Evolutionary conservation across 2,329 filamentous ascomycete species (phyloP).

Genomic region (Aspergillus calidoustus): DNA sequence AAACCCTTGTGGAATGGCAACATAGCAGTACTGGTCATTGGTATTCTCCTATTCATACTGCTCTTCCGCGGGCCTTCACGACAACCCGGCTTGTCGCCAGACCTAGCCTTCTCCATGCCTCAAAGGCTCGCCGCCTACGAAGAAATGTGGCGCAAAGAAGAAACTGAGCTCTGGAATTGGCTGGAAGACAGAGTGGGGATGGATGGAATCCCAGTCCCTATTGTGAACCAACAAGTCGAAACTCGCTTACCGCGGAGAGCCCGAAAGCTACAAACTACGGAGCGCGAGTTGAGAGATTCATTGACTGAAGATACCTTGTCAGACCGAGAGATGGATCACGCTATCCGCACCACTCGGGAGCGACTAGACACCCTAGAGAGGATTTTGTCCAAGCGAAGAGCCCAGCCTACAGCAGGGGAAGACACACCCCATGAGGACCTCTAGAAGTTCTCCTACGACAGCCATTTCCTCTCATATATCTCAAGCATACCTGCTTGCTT

Average conservation of each 20-base stretch:
- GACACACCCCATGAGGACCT: slow-evolving; percentile 32
- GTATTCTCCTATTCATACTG: slow-evolving; percentile 72
- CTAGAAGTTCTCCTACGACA: slow-evolving; percentile 16
- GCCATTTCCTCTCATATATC: slow-evolving; percentile 17
- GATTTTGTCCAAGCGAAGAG: slow-evolving; percentile 66
- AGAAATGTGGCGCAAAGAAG: slow-evolving; percentile 87
- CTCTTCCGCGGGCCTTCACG: slow-evolving; percentile 64
- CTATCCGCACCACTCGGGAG: slow-evolving; percentile 85
- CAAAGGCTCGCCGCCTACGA: slow-evolving; percentile 84
- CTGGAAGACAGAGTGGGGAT: slow-evolving; percentile 83
- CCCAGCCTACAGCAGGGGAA: slow-evolving; percentile 23
- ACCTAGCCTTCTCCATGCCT: slow-evolving; percentile 52
- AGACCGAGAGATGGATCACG: slow-evolving; percentile 75
- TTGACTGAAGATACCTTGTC: slow-evolving; percentile 71
- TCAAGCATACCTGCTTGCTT: background rate
- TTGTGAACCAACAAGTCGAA: slow-evolving; percentile 29
- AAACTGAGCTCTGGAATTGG: slow-evolving; percentile 92
- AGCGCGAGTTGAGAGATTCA: slow-evolving; percentile 58
- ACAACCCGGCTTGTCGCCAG: slow-evolving; percentile 26
- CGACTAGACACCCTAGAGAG: slow-evolving; percentile 76
- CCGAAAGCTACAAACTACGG: slow-evolving; percentile 39
- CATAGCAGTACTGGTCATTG: slow-evolving; percentile 74
- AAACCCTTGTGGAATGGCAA: slow-evolving; percentile 75
- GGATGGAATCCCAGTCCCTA: slow-evolving; percentile 56
- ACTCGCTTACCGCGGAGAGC: slow-evolving; percentile 50